Percentiles rank a stretch among this genome's conserved stretches.
These are phyloP conservation scores for Nyctanthes arbortristis DNA, from an alignment of 257 asterid genomes.

Conservation along the genomic window DNA sequence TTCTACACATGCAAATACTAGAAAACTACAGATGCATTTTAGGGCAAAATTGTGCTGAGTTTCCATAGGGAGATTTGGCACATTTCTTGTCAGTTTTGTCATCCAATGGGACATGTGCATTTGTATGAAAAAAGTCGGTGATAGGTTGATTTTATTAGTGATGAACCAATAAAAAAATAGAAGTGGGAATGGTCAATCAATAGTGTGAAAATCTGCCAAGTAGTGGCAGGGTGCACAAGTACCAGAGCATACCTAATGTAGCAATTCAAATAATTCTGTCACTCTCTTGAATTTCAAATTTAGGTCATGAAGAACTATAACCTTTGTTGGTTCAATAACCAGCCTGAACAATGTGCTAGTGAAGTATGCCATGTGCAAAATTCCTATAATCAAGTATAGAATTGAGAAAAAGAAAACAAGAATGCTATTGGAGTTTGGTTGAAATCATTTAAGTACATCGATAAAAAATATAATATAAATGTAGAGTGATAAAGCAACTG, in stretches of 20 bases:
- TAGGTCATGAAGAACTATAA: not conserved
- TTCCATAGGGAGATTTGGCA: not conserved
- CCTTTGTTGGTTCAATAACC: too few relatives aligned
- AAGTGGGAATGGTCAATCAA: too few relatives aligned
- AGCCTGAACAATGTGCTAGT: too few relatives aligned
- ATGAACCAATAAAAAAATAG: not conserved
- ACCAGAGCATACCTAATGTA: conserved; percentile 3
- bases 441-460: too few relatives aligned
- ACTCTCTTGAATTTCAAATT: conserved; percentile 2
- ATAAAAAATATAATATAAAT: too few relatives aligned
- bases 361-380: too few relatives aligned
- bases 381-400: too few relatives aligned
- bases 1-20: too few relatives aligned
- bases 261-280: conserved; percentile 19
- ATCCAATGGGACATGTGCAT: not conserved
- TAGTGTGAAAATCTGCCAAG: not conserved
- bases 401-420: too few relatives aligned
- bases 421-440: too few relatives aligned
- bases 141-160: not conserved
- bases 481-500: too few relatives aligned
- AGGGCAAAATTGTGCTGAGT: not conserved
- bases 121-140: not conserved
- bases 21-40: too few relatives aligned
- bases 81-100: not conserved
- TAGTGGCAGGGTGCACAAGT: not conserved